Conservation (phyloP, 176 grass and related monocot genomes). For the Raddia distichophylla region DNA sequence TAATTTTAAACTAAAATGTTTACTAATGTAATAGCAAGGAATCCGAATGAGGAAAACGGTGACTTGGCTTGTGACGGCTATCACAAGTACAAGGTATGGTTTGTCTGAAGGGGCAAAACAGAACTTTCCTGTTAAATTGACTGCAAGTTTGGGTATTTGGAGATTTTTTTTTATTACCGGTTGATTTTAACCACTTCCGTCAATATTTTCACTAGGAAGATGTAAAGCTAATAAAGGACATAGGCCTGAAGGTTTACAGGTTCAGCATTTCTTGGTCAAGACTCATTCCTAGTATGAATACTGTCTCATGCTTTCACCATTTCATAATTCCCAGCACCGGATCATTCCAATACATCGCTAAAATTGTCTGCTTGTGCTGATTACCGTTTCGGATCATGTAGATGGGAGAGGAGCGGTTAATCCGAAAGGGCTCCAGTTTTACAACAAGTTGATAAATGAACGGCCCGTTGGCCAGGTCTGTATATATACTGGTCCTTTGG, state of each 20-base stretch:
- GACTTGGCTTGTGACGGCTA: slow-evolving; percentile 52
- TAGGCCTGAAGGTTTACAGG: slow-evolving; percentile 54
- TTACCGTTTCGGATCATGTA: not conserved
- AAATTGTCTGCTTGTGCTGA: not conserved
- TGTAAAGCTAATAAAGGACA: slow-evolving; percentile 56
- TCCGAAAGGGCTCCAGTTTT: slow-evolving; percentile 62
- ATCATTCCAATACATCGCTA: not conserved
- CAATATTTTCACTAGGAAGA: slow-evolving; percentile 48
- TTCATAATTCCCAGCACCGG: not conserved
- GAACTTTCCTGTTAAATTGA: not conserved
- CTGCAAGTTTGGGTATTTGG: not conserved
- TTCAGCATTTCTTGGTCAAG: slow-evolving; percentile 76
- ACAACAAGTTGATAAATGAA: slow-evolving; percentile 67
- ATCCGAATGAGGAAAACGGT: slow-evolving; percentile 39
- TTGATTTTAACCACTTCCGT: not conserved
- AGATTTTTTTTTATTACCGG: not conserved
- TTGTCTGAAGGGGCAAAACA: not conserved
- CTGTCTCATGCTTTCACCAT: not conserved
- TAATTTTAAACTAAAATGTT: not conserved
- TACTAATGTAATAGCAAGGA: slow-evolving; percentile 41
- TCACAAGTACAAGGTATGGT: slow-evolving; percentile 58
- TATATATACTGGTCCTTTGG: no score
- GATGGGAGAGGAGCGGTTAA: slow-evolving; percentile 62
- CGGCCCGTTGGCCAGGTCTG: no score
- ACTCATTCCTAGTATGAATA: slow-evolving; percentile 56